Percentiles rank a stretch among this genome's conserved stretches.
Evolutionary conservation across 2,329 filamentous ascomycete species (phyloP).

Genomic region (Epichloe typhina): DNA sequence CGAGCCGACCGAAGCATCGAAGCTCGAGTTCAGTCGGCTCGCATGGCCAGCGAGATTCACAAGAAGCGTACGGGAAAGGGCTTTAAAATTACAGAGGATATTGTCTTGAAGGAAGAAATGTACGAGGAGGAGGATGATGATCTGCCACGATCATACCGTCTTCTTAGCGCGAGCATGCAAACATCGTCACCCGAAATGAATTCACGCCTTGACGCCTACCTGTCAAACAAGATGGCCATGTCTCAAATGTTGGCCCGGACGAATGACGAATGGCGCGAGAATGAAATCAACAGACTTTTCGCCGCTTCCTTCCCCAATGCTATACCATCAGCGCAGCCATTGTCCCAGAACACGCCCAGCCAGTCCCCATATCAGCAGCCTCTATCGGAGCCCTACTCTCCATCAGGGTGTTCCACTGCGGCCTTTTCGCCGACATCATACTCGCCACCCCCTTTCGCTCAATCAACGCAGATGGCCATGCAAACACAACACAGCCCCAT

Average conservation of each 20-base stretch:
- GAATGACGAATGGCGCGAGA: constrained; percentile 27
- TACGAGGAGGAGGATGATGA: constrained; percentile 92
- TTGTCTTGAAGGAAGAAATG: constrained; percentile 85
- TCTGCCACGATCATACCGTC: constrained; percentile 50
- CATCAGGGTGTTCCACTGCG: background rate
- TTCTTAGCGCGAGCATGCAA: constrained; percentile 48
- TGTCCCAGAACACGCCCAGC: constrained; percentile 5
- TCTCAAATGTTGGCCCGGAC: constrained; percentile 24
- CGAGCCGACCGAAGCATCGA: constrained; percentile 78
- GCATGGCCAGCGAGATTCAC: constrained; percentile 81
- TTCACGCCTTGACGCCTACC: constrained; percentile 39
- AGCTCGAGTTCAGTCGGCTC: constrained; percentile 75
- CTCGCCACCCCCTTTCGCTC: background rate
- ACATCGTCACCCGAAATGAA: constrained; percentile 49
- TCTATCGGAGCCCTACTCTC: constrained; percentile 1
- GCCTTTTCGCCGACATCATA: background rate
- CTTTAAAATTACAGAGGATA: constrained; percentile 70
- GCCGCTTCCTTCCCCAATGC: constrained; percentile 31
- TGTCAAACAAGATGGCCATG: constrained; percentile 30
- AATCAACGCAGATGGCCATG: background rate
- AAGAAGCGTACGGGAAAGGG: constrained; percentile 74
- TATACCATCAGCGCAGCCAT: constrained; percentile 13
- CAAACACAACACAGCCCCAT: background rate
- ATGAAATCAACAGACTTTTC: constrained; percentile 34
- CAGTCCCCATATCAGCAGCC: constrained; percentile 1